Conservation (phyloP, 192 early-diverging fungal species). For the Coemansia sp. region DNA sequence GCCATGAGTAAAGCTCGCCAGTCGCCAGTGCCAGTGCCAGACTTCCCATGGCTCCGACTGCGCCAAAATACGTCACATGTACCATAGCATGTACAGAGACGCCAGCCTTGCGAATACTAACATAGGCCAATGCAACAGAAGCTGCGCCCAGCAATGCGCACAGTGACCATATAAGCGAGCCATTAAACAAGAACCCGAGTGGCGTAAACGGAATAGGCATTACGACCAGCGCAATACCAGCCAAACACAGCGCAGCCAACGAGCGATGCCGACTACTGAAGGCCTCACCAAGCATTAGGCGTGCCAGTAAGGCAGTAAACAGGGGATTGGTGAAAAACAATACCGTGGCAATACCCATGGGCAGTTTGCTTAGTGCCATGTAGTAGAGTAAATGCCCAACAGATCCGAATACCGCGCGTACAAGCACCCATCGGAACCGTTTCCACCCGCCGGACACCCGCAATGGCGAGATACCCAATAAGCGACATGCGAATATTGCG, state of each 20-base stretch:
- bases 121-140: conserved; percentile 24
- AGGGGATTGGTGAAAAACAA: conserved; percentile 40
- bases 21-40: neutral
- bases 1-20: conserved; percentile 13
- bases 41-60: conserved; percentile 16
- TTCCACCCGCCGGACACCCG: conserved; percentile 12
- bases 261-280: neutral
- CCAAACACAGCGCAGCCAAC: conserved; percentile 2
- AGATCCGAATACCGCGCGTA: conserved; percentile 30
- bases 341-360: conserved; percentile 35
- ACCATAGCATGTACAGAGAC: conserved; percentile 22
- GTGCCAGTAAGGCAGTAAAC: conserved; percentile 31
- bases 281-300: conserved; percentile 18
- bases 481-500: neutral
- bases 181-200: neutral
- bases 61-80: conserved; percentile 38
- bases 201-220: conserved; percentile 5
- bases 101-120: conserved; percentile 36
- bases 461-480: conserved; percentile 14
- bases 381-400: conserved; percentile 35
- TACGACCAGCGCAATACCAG: conserved; percentile 25
- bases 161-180: conserved; percentile 15
- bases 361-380: conserved; percentile 14
- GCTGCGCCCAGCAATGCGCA: conserved; percentile 25
- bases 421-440: conserved; percentile 29